These are phyloP conservation scores for Mesembryanthemum crystallinum DNA, from an alignment of 148 eudicot species.

Conservation along the genomic window DNA sequence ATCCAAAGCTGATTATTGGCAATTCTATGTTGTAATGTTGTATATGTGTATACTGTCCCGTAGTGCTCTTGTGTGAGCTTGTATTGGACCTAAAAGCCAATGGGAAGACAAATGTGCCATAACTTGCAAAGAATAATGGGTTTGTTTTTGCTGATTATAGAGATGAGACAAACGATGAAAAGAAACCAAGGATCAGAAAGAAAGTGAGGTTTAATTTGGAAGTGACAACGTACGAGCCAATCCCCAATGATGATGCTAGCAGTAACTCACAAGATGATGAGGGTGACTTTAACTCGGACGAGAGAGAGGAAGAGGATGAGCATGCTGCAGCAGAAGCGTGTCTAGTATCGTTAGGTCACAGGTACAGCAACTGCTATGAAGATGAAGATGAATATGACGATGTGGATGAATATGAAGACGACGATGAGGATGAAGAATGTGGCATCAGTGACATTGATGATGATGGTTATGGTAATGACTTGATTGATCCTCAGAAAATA, in stretches of 20 bases:
- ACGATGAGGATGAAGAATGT: slow-evolving; percentile 16
- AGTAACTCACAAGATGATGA: slow-evolving; percentile 26
- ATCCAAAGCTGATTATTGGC: too few relatives aligned
- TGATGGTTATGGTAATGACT: background rate
- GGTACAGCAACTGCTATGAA: slow-evolving; percentile 29
- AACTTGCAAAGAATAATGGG: too few relatives aligned
- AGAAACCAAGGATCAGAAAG: slow-evolving; percentile 42
- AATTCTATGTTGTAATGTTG: too few relatives aligned
- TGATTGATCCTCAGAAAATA: background rate
- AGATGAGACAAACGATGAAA: slow-evolving; percentile 38
- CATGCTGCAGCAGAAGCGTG: background rate
- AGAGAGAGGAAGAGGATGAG: slow-evolving; percentile 11
- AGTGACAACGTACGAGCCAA: slow-evolving; percentile 64
- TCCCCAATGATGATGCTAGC: slow-evolving; percentile 28
- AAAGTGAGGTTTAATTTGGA: slow-evolving; percentile 68
- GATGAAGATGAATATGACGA: slow-evolving; percentile 22
- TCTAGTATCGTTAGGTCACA: slow-evolving; percentile 12
- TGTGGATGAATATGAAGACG: slow-evolving; percentile 13
- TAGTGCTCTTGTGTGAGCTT: too few relatives aligned
- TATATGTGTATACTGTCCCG: too few relatives aligned
- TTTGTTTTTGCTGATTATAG: slow-evolving; percentile 15
- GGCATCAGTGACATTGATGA: slow-evolving; percentile 28
- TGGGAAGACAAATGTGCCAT: too few relatives aligned
- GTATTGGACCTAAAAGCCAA: too few relatives aligned
- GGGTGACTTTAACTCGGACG: slow-evolving; percentile 9